A percentile compares a stretch with the other conserved stretches of the same genome.
phyloP scores from a whole-genome alignment of 2,329 filamentous ascomycete species.

The Dendrostoma leiphaemia region DNA sequence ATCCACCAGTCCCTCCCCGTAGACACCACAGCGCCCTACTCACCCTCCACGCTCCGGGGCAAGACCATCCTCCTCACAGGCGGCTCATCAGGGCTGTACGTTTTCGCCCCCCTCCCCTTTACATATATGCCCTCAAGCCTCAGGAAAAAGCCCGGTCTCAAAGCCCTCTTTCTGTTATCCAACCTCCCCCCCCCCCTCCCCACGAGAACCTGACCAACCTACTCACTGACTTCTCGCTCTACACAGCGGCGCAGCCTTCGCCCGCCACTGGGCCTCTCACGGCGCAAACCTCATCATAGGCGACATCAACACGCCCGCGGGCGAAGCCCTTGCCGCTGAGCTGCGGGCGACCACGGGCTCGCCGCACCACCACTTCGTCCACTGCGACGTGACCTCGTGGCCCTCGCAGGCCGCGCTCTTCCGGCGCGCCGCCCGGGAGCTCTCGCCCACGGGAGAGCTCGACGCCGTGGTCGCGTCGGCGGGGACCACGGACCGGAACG shows the following conservation, averaged over 20 bases:
- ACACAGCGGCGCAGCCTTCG: conserved; percentile 47
- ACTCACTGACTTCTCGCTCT: neutral
- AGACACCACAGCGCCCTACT: conserved; percentile 42
- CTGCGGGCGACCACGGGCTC: conserved; percentile 42
- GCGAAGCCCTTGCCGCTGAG: conserved; percentile 52
- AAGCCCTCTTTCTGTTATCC: no score
- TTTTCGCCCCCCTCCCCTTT: neutral
- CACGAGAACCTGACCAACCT: no score
- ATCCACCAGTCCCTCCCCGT: conserved; percentile 40
- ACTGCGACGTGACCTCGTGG: conserved; percentile 66
- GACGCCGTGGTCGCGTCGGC: conserved; percentile 67
- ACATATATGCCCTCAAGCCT: no score
- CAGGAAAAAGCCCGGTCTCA: neutral
- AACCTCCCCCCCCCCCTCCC: no score
- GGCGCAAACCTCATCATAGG: conserved; percentile 62
- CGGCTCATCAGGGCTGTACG: conserved; percentile 54
- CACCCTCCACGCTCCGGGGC: conserved; percentile 42
- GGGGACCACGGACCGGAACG: conserved; percentile 49
- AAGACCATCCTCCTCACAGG: conserved; percentile 65
- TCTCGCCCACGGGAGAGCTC: conserved; percentile 54
- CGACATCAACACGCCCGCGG: conserved; percentile 56
- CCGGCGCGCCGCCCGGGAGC: conserved; percentile 50
- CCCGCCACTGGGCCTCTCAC: conserved; percentile 50
- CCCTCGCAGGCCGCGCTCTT: conserved; percentile 63
- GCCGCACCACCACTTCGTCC: conserved; percentile 51